Percentiles rank a stretch among this genome's conserved stretches.
Conservation (phyloP, 2,329 filamentous ascomycete species). For the Sporothrix protearum region DNA sequence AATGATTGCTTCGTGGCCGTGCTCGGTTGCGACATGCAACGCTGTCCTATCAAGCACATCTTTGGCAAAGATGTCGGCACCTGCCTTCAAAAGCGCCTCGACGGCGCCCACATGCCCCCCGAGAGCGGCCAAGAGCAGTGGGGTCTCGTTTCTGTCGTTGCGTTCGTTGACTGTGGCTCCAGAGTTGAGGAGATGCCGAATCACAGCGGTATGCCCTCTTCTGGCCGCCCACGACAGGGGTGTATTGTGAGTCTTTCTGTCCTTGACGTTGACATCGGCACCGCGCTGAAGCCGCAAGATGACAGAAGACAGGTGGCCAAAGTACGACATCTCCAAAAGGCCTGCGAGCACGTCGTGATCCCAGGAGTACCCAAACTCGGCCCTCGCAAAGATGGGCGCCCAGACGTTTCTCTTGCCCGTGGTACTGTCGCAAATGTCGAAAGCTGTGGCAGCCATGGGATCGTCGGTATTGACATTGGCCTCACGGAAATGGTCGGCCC, state of each 20-base stretch:
- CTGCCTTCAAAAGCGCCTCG: constrained; percentile 14
- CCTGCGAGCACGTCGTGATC: not conserved
- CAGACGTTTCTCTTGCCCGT: not conserved
- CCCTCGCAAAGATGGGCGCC: not conserved
- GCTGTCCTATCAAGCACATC: not conserved
- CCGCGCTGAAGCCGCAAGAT: not conserved
- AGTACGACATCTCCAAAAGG: not conserved
- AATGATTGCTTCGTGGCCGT: not conserved
- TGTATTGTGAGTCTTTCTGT: not conserved
- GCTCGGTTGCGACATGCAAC: not conserved
- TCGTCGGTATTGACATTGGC: not conserved
- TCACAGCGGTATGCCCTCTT: constrained; percentile 24
- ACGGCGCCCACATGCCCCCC: constrained; percentile 9
- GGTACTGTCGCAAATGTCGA: not conserved
- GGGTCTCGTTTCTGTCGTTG: constrained; percentile 14
- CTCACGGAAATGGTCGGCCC: not conserved
- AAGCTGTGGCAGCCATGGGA: not conserved
- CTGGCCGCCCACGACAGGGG: not conserved
- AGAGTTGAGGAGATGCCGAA: not conserved
- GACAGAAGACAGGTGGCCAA: not conserved
- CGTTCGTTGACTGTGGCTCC: constrained; percentile 21
- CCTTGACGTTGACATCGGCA: not conserved
- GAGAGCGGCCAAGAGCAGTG: not conserved
- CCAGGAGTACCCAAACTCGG: no score
- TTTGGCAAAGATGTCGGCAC: not conserved